Base-by-base conservation (phyloP, 2,329 filamentous ascomycete species). In the Colletotrichum sp. region DNA sequence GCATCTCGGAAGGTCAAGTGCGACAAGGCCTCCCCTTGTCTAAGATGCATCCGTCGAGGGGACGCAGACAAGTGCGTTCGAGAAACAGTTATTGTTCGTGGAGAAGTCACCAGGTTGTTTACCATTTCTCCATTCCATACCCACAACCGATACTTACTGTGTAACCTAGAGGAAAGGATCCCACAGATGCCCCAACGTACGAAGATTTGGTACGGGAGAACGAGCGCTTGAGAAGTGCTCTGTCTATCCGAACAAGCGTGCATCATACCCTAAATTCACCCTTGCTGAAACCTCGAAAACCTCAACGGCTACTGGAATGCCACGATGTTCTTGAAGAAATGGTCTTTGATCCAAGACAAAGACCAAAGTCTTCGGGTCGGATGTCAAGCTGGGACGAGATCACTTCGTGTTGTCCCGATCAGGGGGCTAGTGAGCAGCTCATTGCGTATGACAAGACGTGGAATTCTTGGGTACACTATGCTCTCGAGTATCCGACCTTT, bases 341-440 rank as follows among this genome's bases (percentile, higher is more conserved):
- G 32, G n/a, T 68, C 22, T 68, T 68, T 55, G 49, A 69, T 9
- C 12, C 66, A 4, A 15, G 22, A 16, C 15, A 13, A 9, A 16
- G 25, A 25, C 16, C 55, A 15, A 39, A 13, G 8, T 16, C 22
- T 11, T 61, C 25, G 25, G 11, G 8, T 8, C 15, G 32, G 27
- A 69, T 39, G 7, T 25, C 16, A 8, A 25, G 22, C 11, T 69
- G 67, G 67, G 32, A 30, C 5, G 30, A 59, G 25, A 44, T 69
- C 34, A 29, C 30, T 8, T 12, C 11, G 44, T 52, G 44, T 52
- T 22, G 29, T 29, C 55, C 55, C 8, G 12, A 22, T 27, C 67
- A 93, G 29, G 19, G n/a, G 12, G 12, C 62, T 2, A 77, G 68
- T 57, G 52, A 71, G 27, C 61, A 44, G 22, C 72, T 77, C 15